Evolutionary conservation across 352 stramenopile species (phyloP).

Genomic region (Phytopythium montanum): DNA sequence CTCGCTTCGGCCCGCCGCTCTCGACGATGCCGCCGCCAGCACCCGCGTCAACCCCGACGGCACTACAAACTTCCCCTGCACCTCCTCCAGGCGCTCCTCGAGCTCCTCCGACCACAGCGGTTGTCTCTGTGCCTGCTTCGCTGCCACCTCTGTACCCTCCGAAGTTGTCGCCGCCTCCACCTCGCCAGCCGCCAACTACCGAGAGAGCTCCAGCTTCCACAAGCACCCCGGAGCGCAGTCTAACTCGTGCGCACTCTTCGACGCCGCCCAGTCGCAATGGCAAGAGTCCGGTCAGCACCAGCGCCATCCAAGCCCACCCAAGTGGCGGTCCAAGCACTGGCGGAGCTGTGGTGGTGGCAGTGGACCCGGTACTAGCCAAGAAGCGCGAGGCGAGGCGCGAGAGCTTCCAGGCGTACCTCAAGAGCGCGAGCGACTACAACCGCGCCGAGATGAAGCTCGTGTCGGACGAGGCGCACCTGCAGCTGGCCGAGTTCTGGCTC

Average conservation of each 20-base stretch:
- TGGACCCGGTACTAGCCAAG: slow-evolving; percentile 36
- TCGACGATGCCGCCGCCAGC: not conserved
- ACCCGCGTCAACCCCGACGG: not conserved
- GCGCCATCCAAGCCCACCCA: not conserved
- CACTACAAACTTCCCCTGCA: not conserved
- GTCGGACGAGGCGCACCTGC: slow-evolving; percentile 46
- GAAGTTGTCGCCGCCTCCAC: not conserved
- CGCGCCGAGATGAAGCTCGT: slow-evolving; percentile 56
- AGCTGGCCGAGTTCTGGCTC: slow-evolving; percentile 68
- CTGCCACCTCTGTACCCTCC: not conserved
- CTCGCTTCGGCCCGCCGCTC: not conserved
- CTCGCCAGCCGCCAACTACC: not conserved
- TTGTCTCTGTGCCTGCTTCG: not conserved
- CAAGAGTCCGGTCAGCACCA: not conserved
- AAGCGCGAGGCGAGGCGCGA: slow-evolving; percentile 34
- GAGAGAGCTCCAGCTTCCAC: not conserved
- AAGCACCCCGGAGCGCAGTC: not conserved
- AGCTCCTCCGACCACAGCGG: not conserved
- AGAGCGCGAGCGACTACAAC: slow-evolving; percentile 53
- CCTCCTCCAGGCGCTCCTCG: not conserved
- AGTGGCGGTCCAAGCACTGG: not conserved
- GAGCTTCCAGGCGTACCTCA: slow-evolving; percentile 44
- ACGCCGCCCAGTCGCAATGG: not conserved
- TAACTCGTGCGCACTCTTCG: not conserved
- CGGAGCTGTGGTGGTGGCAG: slow-evolving; percentile 8